phyloP scores from a whole-genome alignment of 2,329 filamentous ascomycete genomes.

The Cercospora nicotianae region DNA sequence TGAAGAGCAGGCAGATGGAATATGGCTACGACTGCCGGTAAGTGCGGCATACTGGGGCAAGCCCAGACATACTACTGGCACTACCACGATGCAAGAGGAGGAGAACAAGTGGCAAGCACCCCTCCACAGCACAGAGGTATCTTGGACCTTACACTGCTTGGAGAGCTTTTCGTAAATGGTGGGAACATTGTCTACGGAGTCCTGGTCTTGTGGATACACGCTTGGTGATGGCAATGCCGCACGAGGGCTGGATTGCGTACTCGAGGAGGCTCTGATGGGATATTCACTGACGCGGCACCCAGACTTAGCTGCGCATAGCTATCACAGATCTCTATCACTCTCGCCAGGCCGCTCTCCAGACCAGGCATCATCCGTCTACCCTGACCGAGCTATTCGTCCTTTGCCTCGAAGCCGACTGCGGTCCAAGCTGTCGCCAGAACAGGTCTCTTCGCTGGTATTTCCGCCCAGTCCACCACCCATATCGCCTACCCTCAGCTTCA shows the following conservation, averaged over 20 bases:
- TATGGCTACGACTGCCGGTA: constrained; percentile 31
- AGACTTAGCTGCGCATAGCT: constrained; percentile 30
- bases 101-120: constrained; percentile 11
- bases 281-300: constrained; percentile 19
- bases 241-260: neutral
- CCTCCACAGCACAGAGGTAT: neutral
- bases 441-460: constrained; percentile 77
- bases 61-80: neutral
- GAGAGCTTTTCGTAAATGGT: neutral
- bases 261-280: neutral
- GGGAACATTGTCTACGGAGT: neutral
- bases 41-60: constrained; percentile 1
- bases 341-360: constrained; percentile 51
- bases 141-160: neutral
- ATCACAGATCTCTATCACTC: constrained; percentile 31
- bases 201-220: neutral
- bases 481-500: constrained; percentile 47
- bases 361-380: constrained; percentile 76
- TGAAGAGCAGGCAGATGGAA: constrained; percentile 17
- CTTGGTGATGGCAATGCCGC: neutral
- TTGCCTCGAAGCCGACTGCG: constrained; percentile 85
- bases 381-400: constrained; percentile 88
- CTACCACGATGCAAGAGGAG: neutral
- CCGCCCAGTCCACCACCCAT: constrained; percentile 71
- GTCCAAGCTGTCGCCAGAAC: constrained; percentile 81